Conservation (phyloP, 495 filamentous ascomycete species). For the Niebla homalea region DNA sequence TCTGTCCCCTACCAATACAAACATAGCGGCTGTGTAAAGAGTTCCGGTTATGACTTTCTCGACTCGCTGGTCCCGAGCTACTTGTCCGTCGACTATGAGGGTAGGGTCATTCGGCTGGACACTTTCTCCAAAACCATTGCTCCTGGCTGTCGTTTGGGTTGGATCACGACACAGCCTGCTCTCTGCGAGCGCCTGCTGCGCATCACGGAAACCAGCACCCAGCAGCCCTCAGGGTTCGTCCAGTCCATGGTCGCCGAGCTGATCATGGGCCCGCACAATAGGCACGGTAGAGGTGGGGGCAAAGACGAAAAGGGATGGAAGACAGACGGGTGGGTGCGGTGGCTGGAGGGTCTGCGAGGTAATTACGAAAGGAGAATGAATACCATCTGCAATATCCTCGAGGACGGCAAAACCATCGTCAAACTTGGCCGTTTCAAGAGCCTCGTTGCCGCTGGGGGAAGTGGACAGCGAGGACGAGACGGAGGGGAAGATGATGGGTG, state of each 20-base stretch:
- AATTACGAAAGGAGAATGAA: conserved; percentile 75
- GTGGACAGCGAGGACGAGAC: background rate
- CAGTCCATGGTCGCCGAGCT: conserved; percentile 68
- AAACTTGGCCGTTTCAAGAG: conserved; percentile 27
- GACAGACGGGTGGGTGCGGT: conserved; percentile 75
- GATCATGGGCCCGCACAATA: conserved; percentile 51
- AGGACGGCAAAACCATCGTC: conserved; percentile 47
- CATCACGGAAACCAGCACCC: conserved; percentile 62
- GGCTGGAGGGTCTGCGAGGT: conserved; percentile 70
- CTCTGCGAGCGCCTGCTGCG: conserved; percentile 60
- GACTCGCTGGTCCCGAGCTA: conserved; percentile 74
- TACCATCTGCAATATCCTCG: conserved; percentile 55
- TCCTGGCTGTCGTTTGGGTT: conserved; percentile 62
- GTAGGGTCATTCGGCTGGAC: conserved; percentile 75
- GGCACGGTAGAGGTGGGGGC: conserved; percentile 25
- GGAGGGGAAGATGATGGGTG: conserved; percentile 37
- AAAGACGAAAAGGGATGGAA: conserved; percentile 50
- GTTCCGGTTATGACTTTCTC: conserved; percentile 63
- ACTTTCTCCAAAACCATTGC: conserved; percentile 75
- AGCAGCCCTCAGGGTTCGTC: conserved; percentile 79
- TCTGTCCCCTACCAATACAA: conserved; percentile 17
- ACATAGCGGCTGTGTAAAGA: conserved; percentile 35
- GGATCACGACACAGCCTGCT: conserved; percentile 68
- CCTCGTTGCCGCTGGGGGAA: conserved; percentile 1
- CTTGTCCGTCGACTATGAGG: conserved; percentile 64